A percentile compares a stretch with the other conserved stretches of the same genome.
Conservation (phyloP, 2,329 filamentous ascomycete genomes). For the Pestalotiopsis sp. region DNA sequence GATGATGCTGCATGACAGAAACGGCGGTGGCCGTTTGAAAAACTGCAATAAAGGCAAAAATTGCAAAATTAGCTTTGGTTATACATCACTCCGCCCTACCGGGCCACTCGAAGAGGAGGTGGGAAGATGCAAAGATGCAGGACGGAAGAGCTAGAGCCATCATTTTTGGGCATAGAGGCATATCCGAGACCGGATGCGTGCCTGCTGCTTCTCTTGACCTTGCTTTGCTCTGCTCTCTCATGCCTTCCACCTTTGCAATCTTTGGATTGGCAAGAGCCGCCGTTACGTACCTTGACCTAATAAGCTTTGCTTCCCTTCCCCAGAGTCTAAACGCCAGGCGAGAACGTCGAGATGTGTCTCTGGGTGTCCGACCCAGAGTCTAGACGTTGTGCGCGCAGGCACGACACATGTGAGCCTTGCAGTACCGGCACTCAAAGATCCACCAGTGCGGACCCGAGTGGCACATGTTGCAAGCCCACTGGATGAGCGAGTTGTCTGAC, state of each 20-base stretch:
- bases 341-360: background rate
- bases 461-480: slow-evolving; percentile 69
- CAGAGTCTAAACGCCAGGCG: background rate
- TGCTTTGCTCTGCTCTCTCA: background rate
- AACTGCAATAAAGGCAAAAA: background rate
- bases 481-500: slow-evolving; percentile 65
- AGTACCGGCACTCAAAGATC: slow-evolving; percentile 71
- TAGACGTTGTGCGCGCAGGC: slow-evolving; percentile 54
- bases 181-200: background rate
- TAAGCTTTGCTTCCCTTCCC: background rate
- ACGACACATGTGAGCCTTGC: slow-evolving; percentile 67
- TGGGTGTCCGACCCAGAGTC: background rate
- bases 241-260: background rate
- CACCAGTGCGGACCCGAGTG: slow-evolving; percentile 67
- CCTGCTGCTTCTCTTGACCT: background rate
- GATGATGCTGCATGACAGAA: background rate
- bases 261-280: background rate
- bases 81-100: background rate
- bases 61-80: background rate
- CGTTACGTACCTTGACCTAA: background rate
- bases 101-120: background rate
- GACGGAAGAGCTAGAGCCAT: background rate
- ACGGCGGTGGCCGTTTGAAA: background rate
- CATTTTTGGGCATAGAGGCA: background rate
- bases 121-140: background rate